phyloP scores from a whole-genome alignment of 2,329 filamentous ascomycete species.

The Pleurostoma richardsiae region DNA sequence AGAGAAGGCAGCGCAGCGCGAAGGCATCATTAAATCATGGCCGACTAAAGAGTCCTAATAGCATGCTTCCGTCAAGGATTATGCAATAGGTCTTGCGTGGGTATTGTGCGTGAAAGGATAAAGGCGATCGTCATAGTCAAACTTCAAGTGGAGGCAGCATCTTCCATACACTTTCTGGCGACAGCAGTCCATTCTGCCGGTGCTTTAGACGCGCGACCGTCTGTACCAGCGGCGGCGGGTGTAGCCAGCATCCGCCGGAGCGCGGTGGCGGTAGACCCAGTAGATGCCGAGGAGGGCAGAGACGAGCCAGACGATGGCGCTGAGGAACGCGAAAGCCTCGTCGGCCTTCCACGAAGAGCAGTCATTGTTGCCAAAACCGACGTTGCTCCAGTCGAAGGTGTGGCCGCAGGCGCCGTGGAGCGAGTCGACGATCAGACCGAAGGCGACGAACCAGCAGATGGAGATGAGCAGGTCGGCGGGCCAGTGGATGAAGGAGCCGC shows the following conservation, averaged over 20 bases:
- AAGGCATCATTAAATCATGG: not conserved
- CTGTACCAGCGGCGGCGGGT: conserved; percentile 34
- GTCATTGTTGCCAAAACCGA: conserved; percentile 40
- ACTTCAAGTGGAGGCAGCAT: no score
- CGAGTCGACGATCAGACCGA: conserved; percentile 59
- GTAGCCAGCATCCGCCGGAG: conserved; percentile 16
- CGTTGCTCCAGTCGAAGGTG: conserved; percentile 55
- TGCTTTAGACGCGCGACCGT: conserved; percentile 33
- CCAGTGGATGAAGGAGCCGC: conserved; percentile 63
- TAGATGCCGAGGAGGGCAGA: conserved; percentile 54
- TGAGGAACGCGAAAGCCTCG: conserved; percentile 68
- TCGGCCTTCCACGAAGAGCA: conserved; percentile 68
- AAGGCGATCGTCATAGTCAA: not conserved
- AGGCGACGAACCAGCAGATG: conserved; percentile 64
- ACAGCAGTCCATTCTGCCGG: no score
- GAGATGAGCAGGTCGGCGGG: conserved; percentile 66
- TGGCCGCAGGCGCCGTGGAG: conserved; percentile 45
- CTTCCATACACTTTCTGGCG: no score
- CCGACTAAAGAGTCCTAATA: not conserved
- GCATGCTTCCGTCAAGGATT: no score
- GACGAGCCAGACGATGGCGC: conserved; percentile 65
- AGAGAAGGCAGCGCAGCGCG: not conserved
- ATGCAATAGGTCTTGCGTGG: no score
- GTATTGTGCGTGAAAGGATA: not conserved
- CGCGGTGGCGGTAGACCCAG: conserved; percentile 42